phyloP scores from a whole-genome alignment of 2,329 filamentous ascomycete species.

The Chaetomiaceae sp. region DNA sequence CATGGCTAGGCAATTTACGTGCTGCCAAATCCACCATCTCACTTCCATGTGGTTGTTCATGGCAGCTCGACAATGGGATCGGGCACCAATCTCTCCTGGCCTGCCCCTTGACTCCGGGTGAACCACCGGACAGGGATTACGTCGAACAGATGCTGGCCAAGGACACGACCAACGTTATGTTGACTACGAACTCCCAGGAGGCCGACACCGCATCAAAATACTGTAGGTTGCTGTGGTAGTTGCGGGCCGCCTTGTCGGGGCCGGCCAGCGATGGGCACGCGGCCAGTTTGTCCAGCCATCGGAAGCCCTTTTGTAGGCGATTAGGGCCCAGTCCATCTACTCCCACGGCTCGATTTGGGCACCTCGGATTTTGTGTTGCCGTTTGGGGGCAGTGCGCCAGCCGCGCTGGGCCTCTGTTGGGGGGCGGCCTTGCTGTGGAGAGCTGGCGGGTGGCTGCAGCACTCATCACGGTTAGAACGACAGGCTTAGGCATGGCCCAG shows the following conservation, averaged over 20 bases:
- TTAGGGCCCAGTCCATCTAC: conserved; percentile 7
- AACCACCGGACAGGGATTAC: not conserved
- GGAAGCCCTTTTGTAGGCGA: not conserved
- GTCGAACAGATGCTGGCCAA: not conserved
- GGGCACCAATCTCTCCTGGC: conserved; percentile 8
- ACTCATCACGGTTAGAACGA: conserved; percentile 33
- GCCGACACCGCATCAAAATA: not conserved
- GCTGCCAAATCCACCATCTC: not conserved
- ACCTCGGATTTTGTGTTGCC: conserved; percentile 8
- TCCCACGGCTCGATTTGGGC: conserved; percentile 9
- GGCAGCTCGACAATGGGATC: not conserved
- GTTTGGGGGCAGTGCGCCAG: conserved; percentile 17
- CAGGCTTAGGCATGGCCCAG: conserved; percentile 30
- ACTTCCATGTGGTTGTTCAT: not conserved
- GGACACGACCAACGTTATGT: not conserved
- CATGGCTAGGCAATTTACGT: conserved; percentile 4
- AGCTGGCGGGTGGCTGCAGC: conserved; percentile 37
- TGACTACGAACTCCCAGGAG: not conserved
- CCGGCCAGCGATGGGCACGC: not conserved
- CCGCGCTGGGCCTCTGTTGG: conserved; percentile 10
- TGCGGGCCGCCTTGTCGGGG: not conserved
- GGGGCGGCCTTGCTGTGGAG: conserved; percentile 19
- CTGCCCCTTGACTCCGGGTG: not conserved
- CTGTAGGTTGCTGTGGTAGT: not conserved
- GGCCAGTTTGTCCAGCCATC: not conserved